Evolutionary conservation across 371 early-diverging fungal genomes (phyloP).

Genomic region (Mucor irregularis): DNA sequence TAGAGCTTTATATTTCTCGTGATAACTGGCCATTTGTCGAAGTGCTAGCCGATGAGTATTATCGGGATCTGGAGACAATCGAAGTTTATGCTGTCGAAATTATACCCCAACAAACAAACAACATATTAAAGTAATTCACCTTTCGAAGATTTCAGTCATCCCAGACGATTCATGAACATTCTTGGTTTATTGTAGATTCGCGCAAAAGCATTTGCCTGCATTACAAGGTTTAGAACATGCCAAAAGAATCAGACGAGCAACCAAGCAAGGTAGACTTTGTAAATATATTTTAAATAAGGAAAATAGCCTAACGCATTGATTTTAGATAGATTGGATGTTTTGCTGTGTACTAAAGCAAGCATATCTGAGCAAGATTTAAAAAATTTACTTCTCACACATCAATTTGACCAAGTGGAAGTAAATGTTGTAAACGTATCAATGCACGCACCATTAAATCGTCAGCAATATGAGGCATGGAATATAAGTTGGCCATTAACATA

Average conservation of each 20-base stretch:
- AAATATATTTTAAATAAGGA: not conserved
- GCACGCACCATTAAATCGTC: slow-evolving; percentile 53
- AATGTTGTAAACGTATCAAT: slow-evolving; percentile 34
- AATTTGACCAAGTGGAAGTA: slow-evolving; percentile 17
- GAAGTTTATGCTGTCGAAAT: slow-evolving; percentile 42
- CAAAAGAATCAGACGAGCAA: slow-evolving; percentile 43
- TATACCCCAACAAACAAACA: slow-evolving; percentile 42
- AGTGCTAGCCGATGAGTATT: slow-evolving; percentile 41
- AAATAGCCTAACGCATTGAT: not conserved
- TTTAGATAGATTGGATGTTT: slow-evolving; percentile 6
- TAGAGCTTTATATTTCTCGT: slow-evolving; percentile 15
- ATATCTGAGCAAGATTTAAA: slow-evolving; percentile 18
- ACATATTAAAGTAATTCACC: slow-evolving; percentile 42
- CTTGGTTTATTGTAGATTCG: slow-evolving; percentile 30
- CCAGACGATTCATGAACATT: too few relatives aligned
- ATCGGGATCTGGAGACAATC: slow-evolving; percentile 36
- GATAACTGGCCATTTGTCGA: slow-evolving; percentile 47
- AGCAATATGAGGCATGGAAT: slow-evolving; percentile 63
- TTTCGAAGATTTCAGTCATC: too few relatives aligned
- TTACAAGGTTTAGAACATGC: slow-evolving; percentile 42
- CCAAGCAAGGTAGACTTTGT: not conserved
- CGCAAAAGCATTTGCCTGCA: slow-evolving; percentile 39
- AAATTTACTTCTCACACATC: slow-evolving; percentile 15
- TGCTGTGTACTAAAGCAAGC: slow-evolving; percentile 29
- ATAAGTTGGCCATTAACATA: slow-evolving; percentile 61